phyloP scores from a whole-genome alignment of 257 asterid genomes.

The Nicotiana otophora region DNA sequence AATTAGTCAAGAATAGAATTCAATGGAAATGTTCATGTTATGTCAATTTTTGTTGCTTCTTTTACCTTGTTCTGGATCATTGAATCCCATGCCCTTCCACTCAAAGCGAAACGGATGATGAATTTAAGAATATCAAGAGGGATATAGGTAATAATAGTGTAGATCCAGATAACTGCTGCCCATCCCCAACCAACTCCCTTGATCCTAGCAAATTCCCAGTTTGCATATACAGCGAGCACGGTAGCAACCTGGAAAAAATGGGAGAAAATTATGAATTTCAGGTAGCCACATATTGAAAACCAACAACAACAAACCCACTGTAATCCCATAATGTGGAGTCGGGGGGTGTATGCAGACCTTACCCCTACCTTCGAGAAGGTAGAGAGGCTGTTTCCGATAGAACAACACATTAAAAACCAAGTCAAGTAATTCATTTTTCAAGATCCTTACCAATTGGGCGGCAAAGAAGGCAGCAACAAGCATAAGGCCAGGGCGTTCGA shows the following conservation, averaged over 20 bases:
- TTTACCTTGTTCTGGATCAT: conserved; percentile 73
- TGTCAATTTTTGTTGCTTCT: neutral
- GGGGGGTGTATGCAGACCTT: too few relatives aligned
- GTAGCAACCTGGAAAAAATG: conserved; percentile 48
- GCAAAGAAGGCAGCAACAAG: conserved; percentile 56
- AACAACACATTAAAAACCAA: too few relatives aligned
- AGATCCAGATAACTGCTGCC: conserved; percentile 81
- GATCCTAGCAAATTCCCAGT: conserved; percentile 72
- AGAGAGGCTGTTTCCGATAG: too few relatives aligned
- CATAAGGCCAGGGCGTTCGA: conserved; percentile 75
- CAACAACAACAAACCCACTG: too few relatives aligned
- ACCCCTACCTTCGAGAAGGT: too few relatives aligned
- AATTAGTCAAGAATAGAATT: neutral
- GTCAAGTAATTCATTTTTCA: neutral
- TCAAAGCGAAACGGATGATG: conserved; percentile 46
- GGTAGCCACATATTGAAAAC: neutral
- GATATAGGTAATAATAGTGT: conserved; percentile 59
- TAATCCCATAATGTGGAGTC: too few relatives aligned
- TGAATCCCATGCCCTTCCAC: conserved; percentile 75
- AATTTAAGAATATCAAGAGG: conserved; percentile 85
- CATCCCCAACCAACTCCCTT: conserved; percentile 87
- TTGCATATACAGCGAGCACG: conserved; percentile 56
- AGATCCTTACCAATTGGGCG: conserved; percentile 58
- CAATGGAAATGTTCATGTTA: neutral
- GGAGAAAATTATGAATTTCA: neutral